A percentile compares a stretch with the other conserved stretches of the same genome.
Conservation (phyloP, 2,329 filamentous ascomycete species). For the Diplodia scrobiculata region DNA sequence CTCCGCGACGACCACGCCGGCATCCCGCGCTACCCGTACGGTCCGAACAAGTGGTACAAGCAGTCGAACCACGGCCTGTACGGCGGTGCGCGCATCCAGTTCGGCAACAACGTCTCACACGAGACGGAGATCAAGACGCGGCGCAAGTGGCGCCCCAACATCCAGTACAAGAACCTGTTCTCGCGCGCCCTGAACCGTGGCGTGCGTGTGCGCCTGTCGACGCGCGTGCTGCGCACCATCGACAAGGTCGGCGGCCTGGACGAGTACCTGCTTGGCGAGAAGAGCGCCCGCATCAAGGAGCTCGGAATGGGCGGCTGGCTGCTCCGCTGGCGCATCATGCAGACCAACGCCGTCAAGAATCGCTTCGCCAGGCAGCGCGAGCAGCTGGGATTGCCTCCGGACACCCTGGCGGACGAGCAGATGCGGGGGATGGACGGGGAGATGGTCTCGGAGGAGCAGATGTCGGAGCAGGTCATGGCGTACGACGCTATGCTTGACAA, state of each 20-base stretch:
- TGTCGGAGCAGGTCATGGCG: constrained; percentile 13
- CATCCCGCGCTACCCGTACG: constrained; percentile 67
- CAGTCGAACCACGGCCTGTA: constrained; percentile 77
- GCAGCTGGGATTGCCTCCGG: constrained; percentile 63
- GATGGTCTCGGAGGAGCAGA: constrained; percentile 35
- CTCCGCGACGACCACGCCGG: constrained; percentile 21
- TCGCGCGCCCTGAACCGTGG: constrained; percentile 62
- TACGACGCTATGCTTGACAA: constrained; percentile 22
- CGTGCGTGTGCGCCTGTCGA: constrained; percentile 69
- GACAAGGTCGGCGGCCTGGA: constrained; percentile 87
- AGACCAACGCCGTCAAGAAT: constrained; percentile 67
- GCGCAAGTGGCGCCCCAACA: constrained; percentile 74
- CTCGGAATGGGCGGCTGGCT: constrained; percentile 89
- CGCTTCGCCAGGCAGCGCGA: constrained; percentile 67
- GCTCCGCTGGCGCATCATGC: constrained; percentile 86
- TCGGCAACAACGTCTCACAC: constrained; percentile 74
- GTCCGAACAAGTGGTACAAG: constrained; percentile 70
- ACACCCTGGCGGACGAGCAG: constrained; percentile 41
- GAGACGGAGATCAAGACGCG: constrained; percentile 70
- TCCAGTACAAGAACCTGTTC: constrained; percentile 67
- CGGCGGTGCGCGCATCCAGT: constrained; percentile 69
- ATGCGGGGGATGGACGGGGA: constrained; percentile 17
- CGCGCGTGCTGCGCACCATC: constrained; percentile 66
- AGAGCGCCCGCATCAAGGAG: constrained; percentile 77
- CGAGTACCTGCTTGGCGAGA: constrained; percentile 79